Evolutionary conservation across 2,329 filamentous ascomycete genomes (phyloP), one percentile per base, ranked within the genome.

Genomic region (Aspergillus aculeatus): DNA sequence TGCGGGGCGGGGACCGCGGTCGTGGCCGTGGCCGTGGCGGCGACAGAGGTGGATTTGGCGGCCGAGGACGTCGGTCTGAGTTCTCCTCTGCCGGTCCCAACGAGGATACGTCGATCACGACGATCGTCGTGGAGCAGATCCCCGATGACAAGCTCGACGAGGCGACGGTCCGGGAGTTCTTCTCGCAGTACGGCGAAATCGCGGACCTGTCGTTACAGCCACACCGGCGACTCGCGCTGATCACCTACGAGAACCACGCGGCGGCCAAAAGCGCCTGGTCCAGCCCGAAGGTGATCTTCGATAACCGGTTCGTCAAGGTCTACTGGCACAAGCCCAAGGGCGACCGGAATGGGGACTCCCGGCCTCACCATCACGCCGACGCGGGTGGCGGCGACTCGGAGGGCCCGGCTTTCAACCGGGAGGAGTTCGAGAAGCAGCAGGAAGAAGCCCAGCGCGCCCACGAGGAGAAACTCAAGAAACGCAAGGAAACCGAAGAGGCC

Each of bases 281-380:
- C 19, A 86, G 83, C 61, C 85, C 85, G 0, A 86, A 86, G 69
- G 82, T 82, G 55, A 82, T 87, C 19, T 87, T 87, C 63, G 85
- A 86, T 63, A 87, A 87, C 62, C 78, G 85, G 3, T 87, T 87
- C 63, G 85, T 87, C 54, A 87, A 87, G 64, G 83, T 87, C 1
- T 86, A 86, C 66, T 87, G 85, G 85, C 80, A 83, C 68, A 84
- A 82, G 62, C 76, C 81, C 21, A 72, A 70, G 29, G 60, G 66
- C 5, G 75, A 77, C 16, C 66, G 63, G 19, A 74, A 73, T 52
- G 66, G 64, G 16, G 67, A 67, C 16, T 65, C 66, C 12, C 64
- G 71, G 16, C 59, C 65, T 16, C 62, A 44, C 38, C 38, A 44
- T 44, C 32, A 35, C 32, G 12, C 56, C 6, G 48, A 61, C 6